These are phyloP conservation scores for Suhomyces vadensis DNA, from an alignment of 805 yeast genomes.

Conservation along the genomic window DNA sequence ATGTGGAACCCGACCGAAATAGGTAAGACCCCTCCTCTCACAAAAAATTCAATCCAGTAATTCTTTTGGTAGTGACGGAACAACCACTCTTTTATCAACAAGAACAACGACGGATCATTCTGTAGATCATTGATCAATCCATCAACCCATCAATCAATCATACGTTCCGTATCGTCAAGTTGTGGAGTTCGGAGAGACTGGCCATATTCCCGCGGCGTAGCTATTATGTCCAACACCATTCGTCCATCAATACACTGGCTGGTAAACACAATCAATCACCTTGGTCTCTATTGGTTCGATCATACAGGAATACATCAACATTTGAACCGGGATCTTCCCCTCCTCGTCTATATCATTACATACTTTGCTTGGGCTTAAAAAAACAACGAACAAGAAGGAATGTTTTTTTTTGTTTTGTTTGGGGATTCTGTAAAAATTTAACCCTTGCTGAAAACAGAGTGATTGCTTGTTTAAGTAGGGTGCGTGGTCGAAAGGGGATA, in stretches of 20 bases:
- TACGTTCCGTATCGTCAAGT: too few species aligned
- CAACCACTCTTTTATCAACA: not conserved
- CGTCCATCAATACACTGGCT: too few species aligned
- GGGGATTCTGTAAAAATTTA: conserved; percentile 7
- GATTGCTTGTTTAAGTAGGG: conserved; percentile 10
- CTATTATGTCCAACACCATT: too few species aligned
- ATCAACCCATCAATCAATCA: too few species aligned
- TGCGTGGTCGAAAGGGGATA: conserved; percentile 7
- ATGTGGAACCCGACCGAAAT: conserved; percentile 18
- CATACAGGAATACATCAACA: not conserved
- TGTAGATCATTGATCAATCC: too few species aligned
- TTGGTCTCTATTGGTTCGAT: not conserved
- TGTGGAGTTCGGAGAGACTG: too few species aligned
- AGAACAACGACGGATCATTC: too few species aligned
- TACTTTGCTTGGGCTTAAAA: conserved; percentile 6
- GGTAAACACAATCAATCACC: too few species aligned
- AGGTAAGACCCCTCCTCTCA: conserved; percentile 21
- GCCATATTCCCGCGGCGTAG: too few species aligned
- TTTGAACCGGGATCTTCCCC: conserved; percentile 1
- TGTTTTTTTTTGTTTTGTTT: conserved; percentile 9
- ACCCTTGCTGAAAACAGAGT: conserved; percentile 10
- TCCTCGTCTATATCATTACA: conserved; percentile 4
- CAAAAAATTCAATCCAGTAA: conserved; percentile 7
- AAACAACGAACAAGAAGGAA: conserved; percentile 9
- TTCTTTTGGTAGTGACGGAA: conserved; percentile 4